Conservation (phyloP, 495 filamentous ascomycete genomes). For the Penicillium antarcticum region DNA sequence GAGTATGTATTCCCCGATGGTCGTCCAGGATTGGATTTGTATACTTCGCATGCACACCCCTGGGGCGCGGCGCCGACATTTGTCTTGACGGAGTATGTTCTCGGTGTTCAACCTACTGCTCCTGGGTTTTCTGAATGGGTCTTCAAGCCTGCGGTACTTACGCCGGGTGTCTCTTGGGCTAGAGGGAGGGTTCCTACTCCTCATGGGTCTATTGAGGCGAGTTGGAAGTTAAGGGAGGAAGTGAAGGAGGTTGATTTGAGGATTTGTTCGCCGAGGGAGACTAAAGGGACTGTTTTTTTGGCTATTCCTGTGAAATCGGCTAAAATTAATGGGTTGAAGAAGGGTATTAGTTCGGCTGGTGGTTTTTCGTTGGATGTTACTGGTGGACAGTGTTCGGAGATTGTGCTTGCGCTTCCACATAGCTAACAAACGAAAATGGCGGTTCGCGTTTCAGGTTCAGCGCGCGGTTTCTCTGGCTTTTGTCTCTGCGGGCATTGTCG, state of each 20-base stretch:
- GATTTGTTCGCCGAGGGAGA: background rate
- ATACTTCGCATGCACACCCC: conserved; percentile 34
- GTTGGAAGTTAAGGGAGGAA: background rate
- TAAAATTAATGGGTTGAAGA: background rate
- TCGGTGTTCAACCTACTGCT: conserved; percentile 10
- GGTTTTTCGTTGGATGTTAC: background rate
- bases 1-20: conserved; percentile 33
- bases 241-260: background rate
- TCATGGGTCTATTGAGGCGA: conserved; percentile 8
- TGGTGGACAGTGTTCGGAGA: background rate
- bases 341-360: background rate
- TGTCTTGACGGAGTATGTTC: conserved; percentile 25
- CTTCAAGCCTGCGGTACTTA: conserved; percentile 15
- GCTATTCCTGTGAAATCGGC: background rate
- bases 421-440: too few species aligned
- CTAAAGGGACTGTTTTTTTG: background rate
- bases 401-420: background rate
- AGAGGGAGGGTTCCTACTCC: conserved; percentile 9
- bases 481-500: too few species aligned
- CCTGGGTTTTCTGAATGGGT: conserved; percentile 10
- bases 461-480: too few species aligned
- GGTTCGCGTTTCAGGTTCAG: too few species aligned
- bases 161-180: conserved; percentile 12
- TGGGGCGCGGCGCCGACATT: conserved; percentile 40
- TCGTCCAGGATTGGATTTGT: conserved; percentile 29